Conservation (phyloP, 352 stramenopile genomes). For the Globisporangium yorkense region DNA sequence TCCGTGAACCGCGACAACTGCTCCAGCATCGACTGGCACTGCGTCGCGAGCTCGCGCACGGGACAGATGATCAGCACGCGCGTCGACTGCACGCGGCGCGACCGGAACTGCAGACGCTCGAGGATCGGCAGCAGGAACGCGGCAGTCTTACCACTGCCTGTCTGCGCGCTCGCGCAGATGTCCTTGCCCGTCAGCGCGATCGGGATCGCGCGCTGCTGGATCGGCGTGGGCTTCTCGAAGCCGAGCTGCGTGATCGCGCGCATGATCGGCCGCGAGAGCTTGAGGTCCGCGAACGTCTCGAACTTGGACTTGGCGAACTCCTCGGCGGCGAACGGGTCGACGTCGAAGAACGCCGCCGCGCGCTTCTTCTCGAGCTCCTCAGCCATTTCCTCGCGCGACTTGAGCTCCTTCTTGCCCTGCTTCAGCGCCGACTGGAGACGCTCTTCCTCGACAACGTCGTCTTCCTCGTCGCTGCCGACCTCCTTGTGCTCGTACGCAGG, state of each 20-base stretch:
- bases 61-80: conserved; percentile 96
- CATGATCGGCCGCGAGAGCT: conserved; percentile 96
- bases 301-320: conserved; percentile 82
- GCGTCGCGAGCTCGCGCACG: conserved; percentile 96
- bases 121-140: conserved; percentile 97
- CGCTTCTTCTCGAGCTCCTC: conserved; percentile 79
- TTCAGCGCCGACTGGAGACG: conserved; percentile 62
- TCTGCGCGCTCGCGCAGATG: conserved; percentile 96
- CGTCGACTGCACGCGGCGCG: conserved; percentile 79
- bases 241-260: conserved; percentile 94
- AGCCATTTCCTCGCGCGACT: conserved; percentile 52
- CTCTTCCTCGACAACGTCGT: conserved; percentile 75
- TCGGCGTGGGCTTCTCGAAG: conserved; percentile 95
- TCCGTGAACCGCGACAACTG: conserved; percentile 95
- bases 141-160: conserved; percentile 97
- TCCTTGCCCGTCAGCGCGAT: conserved; percentile 94
- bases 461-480: conserved; percentile 38
- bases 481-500: conserved; percentile 24
- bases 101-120: conserved; percentile 95
- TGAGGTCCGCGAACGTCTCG: conserved; percentile 94
- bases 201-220: conserved; percentile 92
- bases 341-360: conserved; percentile 77
- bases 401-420: conserved; percentile 42
- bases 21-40: conserved; percentile 94
- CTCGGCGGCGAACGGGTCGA: conserved; percentile 68